A percentile compares a stretch with the other conserved stretches of the same genome.
phyloP scores from a whole-genome alignment of 2,329 filamentous ascomycete species.

The Fusarium beomiforme region DNA sequence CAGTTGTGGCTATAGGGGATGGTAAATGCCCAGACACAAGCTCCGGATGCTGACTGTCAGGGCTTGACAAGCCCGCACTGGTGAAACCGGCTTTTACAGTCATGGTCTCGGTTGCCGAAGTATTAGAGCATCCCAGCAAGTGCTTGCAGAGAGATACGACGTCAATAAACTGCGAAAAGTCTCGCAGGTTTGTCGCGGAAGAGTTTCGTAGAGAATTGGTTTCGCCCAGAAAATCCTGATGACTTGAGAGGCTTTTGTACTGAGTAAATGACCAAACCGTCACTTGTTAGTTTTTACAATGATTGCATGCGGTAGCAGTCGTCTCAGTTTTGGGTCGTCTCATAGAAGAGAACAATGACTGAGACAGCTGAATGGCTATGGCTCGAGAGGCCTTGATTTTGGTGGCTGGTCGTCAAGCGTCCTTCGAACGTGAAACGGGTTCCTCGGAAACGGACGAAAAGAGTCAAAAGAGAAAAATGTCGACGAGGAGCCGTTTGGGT shows the following conservation, averaged over 20 bases:
- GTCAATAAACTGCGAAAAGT: constrained; percentile 15
- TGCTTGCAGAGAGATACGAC: constrained; percentile 32
- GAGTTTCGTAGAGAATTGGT: not conserved
- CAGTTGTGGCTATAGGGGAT: constrained; percentile 12
- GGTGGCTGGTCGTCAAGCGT: constrained; percentile 25
- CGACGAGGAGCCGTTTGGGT: constrained; percentile 16
- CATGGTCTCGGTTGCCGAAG: constrained; percentile 40
- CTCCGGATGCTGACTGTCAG: constrained; percentile 30
- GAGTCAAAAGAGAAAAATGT: constrained; percentile 13
- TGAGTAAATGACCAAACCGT: not conserved
- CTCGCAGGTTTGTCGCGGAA: not conserved
- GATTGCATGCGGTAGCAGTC: constrained; percentile 21
- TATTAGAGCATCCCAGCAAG: constrained; percentile 43
- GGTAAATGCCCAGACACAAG: constrained; percentile 9
- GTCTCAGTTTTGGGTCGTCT: constrained; percentile 23
- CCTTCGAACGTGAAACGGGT: constrained; percentile 15
- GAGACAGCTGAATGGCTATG: constrained; percentile 31
- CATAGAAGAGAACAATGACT: constrained; percentile 24
- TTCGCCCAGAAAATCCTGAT: not conserved
- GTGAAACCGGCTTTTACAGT: constrained; percentile 45
- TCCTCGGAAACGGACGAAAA: constrained; percentile 23
- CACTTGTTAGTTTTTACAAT: constrained; percentile 29
- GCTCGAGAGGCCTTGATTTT: constrained; percentile 6
- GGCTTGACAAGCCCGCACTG: constrained; percentile 40
- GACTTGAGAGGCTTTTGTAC: not conserved